Evolutionary conservation across 225 moss, liverwort and hornwort genomes (phyloP), one percentile per base, ranked within the genome.

Genomic region (Marchantia paleacea): DNA sequence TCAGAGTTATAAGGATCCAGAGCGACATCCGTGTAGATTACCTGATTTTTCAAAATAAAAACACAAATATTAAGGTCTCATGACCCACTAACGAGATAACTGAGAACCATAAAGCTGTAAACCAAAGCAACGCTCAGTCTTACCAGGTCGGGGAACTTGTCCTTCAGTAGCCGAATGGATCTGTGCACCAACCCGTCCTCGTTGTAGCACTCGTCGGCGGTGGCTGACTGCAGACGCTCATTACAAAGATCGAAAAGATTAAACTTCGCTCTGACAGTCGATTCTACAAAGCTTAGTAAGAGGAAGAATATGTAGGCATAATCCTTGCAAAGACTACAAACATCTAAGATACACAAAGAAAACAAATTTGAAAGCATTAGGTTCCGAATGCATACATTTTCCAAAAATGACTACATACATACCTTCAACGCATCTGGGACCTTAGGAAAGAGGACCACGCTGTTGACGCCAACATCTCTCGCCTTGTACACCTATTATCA

Each of bases 371-470:
- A 13, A 68, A 68, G 14, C 30, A 12, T 20, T 18, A 48, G 47
- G 48, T 51, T 24, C n/a, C n/a, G 18, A 12, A 5, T 11, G 72
- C n/a, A 52, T 10, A 12, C 2, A 51, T 24, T 24, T n/a, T 7
- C 24, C 4, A 8, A 9, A 8, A 7, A 62, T 52, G 26, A 15
- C 18, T 2, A 51, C n/a, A n/a, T 12, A 51, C 10, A 72, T 76
- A 95, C 97, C 95, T 99, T 99, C n/a, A 99, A 84, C 52, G 90
- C 95, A 83, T 99, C 97, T 69, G 95, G 97, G 49, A 99, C 92
- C 91, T 99, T 99, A 55, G 97, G 97, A 67, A 99, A 99, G 49
- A 99, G 93, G 62, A 99, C 95, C 68, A 99, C 94, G 73, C 94
- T 99, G 77, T 99, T 95, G 7, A 99, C 97, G 81, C 97, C 97